Evolutionary conservation across 192 early-diverging fungal genomes (phyloP), one percentile per base, ranked within the genome.

Genomic region (Chytriomyces sp.): DNA sequence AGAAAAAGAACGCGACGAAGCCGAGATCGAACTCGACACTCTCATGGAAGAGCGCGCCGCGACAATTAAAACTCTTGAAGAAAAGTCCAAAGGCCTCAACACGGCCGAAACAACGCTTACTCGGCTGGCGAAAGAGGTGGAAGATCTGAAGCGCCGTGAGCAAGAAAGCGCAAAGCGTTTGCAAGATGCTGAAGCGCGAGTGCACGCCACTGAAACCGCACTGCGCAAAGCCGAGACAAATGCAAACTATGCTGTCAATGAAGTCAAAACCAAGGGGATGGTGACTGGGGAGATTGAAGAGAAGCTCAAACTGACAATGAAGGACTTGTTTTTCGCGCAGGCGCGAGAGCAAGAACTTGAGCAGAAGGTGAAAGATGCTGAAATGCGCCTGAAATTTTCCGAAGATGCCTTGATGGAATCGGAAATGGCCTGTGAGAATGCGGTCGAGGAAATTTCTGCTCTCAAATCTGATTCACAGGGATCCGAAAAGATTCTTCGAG

Each of bases 321-420:
- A 28, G 23, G 73, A 75, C 10, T 65, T 75, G 73, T 57, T 65
- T 75, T 75, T 75, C 60, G 61, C 73, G 23, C 50, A 75, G 60
- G 11, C 73, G 45, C 26, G 63, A 23, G 73, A 75, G 46, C 13
- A 28, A 11, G 73, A 75, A n/a, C 47, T 75, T 28, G 73, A 75
- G 24, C 61, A 61, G 35, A 11, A 35, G 10, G 10, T 78, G 49
- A 43, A 47, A 47, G 77, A 78, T 16, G 69, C 69, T 13, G 68
- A 78, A 44, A 46, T 45, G 68, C 64, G 77, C 13, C 60, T 69
- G 20, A 44, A 62, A 48, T 72, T 71, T 64, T 60, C 69, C 6
- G 77, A 78, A 43, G 77, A 78, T 49, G 67, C 77, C 1, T 61
- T 78, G 18, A 62, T 69, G 69, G 77, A 78, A 26, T 23, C 69